Conservation (phyloP, 768 basidiomycete species). For the Glaciozyma martinii region DNA sequence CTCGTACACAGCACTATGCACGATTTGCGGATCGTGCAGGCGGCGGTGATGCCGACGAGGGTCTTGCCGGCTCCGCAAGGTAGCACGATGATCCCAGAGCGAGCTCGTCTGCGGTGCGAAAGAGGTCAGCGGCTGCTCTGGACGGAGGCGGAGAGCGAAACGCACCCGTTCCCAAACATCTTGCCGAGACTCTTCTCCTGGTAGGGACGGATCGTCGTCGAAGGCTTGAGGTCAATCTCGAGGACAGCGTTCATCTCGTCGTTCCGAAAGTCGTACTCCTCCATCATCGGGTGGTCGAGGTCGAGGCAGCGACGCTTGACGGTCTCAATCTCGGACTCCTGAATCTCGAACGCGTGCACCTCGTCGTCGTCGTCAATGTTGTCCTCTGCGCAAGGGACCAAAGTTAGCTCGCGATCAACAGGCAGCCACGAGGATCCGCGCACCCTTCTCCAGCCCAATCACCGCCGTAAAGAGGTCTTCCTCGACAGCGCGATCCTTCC, state of each 20-base stretch:
- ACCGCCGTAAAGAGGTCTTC: constrained; percentile 85
- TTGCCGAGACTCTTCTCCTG: constrained; percentile 97
- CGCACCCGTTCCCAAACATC: constrained; percentile 98
- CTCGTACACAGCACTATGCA: constrained; percentile 95
- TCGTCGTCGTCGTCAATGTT: constrained; percentile 97
- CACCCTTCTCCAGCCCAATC: constrained; percentile 85
- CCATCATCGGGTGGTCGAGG: constrained; percentile 92
- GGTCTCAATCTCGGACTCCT: constrained; percentile 86
- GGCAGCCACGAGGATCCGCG: constrained; percentile 30
- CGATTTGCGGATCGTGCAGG: constrained; percentile 98
- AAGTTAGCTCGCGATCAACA: neutral
- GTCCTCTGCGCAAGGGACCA: constrained; percentile 48
- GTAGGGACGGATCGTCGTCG: constrained; percentile 93
- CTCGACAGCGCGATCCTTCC: constrained; percentile 43
- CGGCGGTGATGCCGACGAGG: constrained; percentile 97
- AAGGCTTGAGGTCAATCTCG: constrained; percentile 96
- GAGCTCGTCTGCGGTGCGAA: constrained; percentile 62
- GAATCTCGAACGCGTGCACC: constrained; percentile 93
- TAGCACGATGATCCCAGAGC: constrained; percentile 94
- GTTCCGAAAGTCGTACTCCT: constrained; percentile 98
- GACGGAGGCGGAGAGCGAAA: neutral
- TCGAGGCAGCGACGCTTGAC: constrained; percentile 96
- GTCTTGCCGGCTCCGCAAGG: constrained; percentile 99
- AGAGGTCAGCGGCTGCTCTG: neutral
- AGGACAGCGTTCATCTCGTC: constrained; percentile 92